Evolutionary conservation across 2,329 filamentous ascomycete genomes (phyloP), one percentile per base, ranked within the genome.

Genomic region (Dactylellina parvicollis): DNA sequence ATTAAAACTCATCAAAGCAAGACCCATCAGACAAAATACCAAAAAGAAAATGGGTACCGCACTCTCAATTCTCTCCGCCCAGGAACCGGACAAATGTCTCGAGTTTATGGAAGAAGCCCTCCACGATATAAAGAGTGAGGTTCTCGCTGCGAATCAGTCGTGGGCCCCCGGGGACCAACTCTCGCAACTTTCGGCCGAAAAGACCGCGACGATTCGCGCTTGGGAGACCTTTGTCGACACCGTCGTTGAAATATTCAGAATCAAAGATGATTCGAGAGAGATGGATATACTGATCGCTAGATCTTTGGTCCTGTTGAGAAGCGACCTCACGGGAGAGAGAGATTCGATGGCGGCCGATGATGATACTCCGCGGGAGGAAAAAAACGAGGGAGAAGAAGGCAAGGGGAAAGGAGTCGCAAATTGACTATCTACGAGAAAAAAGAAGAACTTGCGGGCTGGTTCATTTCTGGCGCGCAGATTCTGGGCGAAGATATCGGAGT

Each of bases 41-140:
- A n/a, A n/a, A n/a, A n/a, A n/a, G n/a, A n/a, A n/a, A 32, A 60
- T 69, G 64, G 44, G 54, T 9, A 46, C 16, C 24, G 0, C 64
- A 1, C 24, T 69, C 4, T 69, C 64, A 0, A 5, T 54, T 12
- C 34, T 69, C 24, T 36, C 64, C 2, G n/a, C 54, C 0, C n/a
- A 47, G 1, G 8, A 69, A 5, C 64, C 44, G 0, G 46, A 52
- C 4, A 54, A 52, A 52, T 69, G 64, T 16, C n/a, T 69, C 34
- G 16, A 46, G 10, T 40, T 49, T 9, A 61, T 40, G 60, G 47
- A 64, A 44, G 36, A 54, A 12, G 9, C 46, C 4, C 44, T 54
- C 24, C 2, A 24, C 22, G 12, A 38, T 8, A 26, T 40, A 18
- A 49, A 49, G 22, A 0, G 8, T 26, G 3, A 32, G 30, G 26